Evolutionary conservation across 108 stramenopile genomes (phyloP).

Genomic region (Skeletonema costatum): DNA sequence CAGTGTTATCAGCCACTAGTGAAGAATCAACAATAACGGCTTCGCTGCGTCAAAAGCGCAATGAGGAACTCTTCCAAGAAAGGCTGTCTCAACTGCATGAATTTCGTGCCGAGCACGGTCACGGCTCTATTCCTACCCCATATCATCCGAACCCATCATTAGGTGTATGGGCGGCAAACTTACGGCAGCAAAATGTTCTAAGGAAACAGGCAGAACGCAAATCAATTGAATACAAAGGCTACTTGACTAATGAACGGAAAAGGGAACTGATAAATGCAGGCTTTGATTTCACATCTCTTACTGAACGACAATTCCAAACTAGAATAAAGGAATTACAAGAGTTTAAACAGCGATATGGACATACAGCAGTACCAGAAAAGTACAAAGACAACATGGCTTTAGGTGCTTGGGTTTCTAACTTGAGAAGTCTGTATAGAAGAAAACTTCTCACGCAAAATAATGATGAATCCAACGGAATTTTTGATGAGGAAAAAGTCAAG

Average conservation of each 20-base stretch:
- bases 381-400: constrained; percentile 41
- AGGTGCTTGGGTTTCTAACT: constrained; percentile 47
- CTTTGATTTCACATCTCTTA: constrained; percentile 46
- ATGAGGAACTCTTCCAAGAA: constrained; percentile 17
- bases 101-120: constrained; percentile 21
- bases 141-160: constrained; percentile 38
- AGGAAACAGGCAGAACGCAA: constrained; percentile 26
- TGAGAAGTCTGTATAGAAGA: constrained; percentile 43
- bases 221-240: constrained; percentile 31
- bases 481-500: constrained; percentile 5
- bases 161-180: constrained; percentile 50
- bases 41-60: neutral
- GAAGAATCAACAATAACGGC: neutral
- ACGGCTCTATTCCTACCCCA: constrained; percentile 34
- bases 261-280: constrained; percentile 17
- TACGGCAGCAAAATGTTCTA: constrained; percentile 36
- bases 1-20: neutral
- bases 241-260: constrained; percentile 27
- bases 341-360: constrained; percentile 43
- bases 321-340: constrained; percentile 33
- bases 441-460: neutral
- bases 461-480: neutral
- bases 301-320: constrained; percentile 39
- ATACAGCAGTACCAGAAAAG: constrained; percentile 46
- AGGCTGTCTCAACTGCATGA: constrained; percentile 20